Evolutionary conservation across 202 grass and related monocot species (phyloP).

Genomic region (Hordeum pubiflorum): DNA sequence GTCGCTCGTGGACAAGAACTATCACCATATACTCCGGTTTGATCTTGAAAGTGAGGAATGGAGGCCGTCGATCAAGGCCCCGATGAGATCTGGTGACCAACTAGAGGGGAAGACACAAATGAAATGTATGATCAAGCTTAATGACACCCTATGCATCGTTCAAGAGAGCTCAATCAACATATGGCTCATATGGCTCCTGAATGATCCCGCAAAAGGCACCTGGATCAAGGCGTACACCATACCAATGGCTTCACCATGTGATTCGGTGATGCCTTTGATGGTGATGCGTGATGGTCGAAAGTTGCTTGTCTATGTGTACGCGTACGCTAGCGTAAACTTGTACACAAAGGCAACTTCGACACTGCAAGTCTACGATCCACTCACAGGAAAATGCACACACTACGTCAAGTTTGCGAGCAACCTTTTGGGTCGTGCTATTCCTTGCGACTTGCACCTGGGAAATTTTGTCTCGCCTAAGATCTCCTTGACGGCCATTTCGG

Average conservation of each 20-base stretch:
- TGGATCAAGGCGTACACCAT: background rate
- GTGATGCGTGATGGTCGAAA: background rate
- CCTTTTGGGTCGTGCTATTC: no score
- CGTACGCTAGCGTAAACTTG: no score
- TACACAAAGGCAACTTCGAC: background rate
- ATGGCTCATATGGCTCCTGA: background rate
- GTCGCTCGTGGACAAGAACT: background rate
- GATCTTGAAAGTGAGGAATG: background rate
- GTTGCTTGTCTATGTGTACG: background rate
- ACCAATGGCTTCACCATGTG: background rate
- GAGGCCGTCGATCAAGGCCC: background rate
- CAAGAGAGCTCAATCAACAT: background rate
- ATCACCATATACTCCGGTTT: background rate
- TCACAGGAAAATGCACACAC: no score
- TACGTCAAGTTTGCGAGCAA: background rate
- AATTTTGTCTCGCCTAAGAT: no score
- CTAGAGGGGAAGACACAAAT: no score
- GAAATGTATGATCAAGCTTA: background rate
- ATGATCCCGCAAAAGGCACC: background rate
- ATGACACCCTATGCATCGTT: background rate
- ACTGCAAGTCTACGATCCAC: background rate
- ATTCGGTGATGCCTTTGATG: background rate
- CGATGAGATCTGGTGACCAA: background rate
- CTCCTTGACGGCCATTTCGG: no score
- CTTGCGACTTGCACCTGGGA: no score